Evolutionary conservation across 257 asterid species (phyloP).

Genomic region (Solanum infundibuliforme): DNA sequence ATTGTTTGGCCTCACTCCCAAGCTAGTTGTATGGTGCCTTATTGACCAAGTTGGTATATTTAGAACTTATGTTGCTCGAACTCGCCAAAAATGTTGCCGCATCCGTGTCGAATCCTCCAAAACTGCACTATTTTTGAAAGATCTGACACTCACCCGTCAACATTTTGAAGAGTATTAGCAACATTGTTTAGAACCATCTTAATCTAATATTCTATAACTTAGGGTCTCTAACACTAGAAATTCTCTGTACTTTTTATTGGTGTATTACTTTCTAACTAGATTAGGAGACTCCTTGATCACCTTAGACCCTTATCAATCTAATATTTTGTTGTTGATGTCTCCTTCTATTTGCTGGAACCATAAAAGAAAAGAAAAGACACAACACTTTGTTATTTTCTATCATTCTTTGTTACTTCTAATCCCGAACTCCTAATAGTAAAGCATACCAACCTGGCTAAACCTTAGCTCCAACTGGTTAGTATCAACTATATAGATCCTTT

Average conservation of each 20-base stretch:
- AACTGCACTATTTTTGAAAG: not conserved
- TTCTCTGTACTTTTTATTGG: not conserved
- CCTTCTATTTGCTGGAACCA: not conserved
- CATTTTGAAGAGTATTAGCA: not conserved
- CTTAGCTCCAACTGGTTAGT: not conserved
- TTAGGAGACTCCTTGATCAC: not conserved
- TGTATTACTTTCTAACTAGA: not conserved
- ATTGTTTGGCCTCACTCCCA: not conserved
- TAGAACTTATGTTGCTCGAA: not conserved
- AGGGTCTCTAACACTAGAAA: not conserved
- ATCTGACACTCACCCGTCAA: not conserved
- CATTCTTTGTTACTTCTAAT: not conserved
- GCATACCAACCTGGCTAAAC: not conserved
- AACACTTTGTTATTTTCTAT: not conserved
- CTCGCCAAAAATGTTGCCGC: not conserved
- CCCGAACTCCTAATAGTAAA: not conserved
- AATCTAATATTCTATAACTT: not conserved
- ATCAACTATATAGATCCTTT: not conserved
- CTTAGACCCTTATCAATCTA: not conserved
- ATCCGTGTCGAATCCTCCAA: not conserved
- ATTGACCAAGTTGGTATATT: not conserved
- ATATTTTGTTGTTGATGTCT: too few relatives aligned
- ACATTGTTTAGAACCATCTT: not conserved
- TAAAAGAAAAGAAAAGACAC: not conserved
- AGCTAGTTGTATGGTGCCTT: not conserved